Evolutionary conservation across 139 green algal genomes (phyloP), one percentile per base, ranked within the genome.

Genomic region (Picochlorum sp.): DNA sequence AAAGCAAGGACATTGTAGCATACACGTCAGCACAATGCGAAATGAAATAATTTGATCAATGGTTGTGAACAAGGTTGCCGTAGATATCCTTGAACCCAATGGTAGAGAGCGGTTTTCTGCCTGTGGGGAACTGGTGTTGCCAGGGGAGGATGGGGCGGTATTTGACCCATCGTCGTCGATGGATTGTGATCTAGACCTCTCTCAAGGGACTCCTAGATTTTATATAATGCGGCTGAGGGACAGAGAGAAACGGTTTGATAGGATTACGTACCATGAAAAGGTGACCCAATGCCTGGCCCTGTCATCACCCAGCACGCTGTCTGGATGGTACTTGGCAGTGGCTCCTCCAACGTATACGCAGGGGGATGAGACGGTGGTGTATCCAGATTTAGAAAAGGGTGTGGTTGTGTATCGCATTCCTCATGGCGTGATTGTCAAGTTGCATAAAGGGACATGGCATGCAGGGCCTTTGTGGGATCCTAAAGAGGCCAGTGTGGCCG

Each of bases 151-250:
- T 13, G 47, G 47, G 16, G 47, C 7, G 4, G 9, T 9, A 9
- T 54, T 54, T 54, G 16, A 20, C 15, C 47, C 47, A 20, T 20
- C 16, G 15, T 26, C 16, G 18, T 21, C 47, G 47, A 54, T 26
- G n/a, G 47, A 54, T 21, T 31, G 14, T 63, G 13, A 9, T 49
- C 55, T 57, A 9, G 9, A 21, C 2, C 20, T 41, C 1, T 55
- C n/a, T 34, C 2, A 21, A 30, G 45, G 18, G 16, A 6, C 31
- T 20, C 38, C 11, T 63, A 87, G 90, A 64, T 92, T 97, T 51
- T 97, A 98, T 81, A 94, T 97, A 63, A 97, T 97, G 90, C 68
- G 78, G 2, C 63, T 97, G 24, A 87, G 84, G 0, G 60, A 62
- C 16, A 63, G 79, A 9, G 79, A 78, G 3, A 72, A 85, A 26